Conservation (phyloP, 306 rosid species). For the Sesbania bispinosa region DNA sequence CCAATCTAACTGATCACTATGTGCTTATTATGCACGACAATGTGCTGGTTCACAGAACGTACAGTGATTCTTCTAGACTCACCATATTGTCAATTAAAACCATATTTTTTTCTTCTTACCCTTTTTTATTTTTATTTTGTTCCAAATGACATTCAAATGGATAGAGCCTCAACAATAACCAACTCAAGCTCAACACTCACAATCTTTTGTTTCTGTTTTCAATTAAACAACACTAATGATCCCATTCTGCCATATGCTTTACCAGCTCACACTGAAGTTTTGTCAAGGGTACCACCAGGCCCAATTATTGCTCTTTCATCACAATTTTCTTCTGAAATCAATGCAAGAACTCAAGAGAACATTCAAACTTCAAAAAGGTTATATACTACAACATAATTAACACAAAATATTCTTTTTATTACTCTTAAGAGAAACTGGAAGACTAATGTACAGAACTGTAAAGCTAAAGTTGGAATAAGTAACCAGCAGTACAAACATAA, state of each 20-base stretch:
- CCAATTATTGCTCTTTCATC: not conserved
- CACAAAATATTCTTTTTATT: not conserved
- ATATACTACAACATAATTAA: not conserved
- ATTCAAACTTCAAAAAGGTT: not conserved
- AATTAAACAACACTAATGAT: not conserved
- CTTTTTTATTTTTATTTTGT: not conserved
- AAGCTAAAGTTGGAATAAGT: not conserved
- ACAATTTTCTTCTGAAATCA: conserved; percentile 12
- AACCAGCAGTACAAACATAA: not conserved
- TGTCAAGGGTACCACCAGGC: not conserved
- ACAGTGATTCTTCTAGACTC: not conserved
- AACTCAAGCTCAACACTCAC: not conserved
- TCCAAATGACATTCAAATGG: not conserved
- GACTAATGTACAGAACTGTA: not conserved
- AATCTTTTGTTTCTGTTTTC: not conserved
- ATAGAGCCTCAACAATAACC: not conserved
- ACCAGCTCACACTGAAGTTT: not conserved
- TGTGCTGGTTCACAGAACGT: not conserved
- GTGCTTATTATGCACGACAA: not conserved
- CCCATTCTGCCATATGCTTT: not conserved
- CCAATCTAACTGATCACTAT: not conserved
- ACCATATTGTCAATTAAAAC: conserved; percentile 14
- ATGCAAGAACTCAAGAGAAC: not conserved
- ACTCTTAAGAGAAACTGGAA: not conserved
- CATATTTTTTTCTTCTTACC: not conserved